A percentile compares a stretch with the other conserved stretches of the same genome.
Evolutionary conservation across 2,329 filamentous ascomycete genomes (phyloP).

Genomic region (Botryotinia globosa): DNA sequence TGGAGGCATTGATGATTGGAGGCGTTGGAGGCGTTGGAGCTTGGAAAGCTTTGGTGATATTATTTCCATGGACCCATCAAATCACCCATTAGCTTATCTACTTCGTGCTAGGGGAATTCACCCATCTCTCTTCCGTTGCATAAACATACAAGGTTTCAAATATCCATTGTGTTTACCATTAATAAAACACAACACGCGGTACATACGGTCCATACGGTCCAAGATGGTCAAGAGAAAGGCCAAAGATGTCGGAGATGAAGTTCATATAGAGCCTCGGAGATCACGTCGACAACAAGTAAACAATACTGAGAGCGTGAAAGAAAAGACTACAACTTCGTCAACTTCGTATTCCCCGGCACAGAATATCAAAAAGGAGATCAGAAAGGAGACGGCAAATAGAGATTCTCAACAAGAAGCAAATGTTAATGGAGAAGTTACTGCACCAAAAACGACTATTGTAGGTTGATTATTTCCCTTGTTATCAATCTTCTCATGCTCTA

Average conservation of each 20-base stretch:
- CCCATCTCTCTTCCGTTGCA: background rate
- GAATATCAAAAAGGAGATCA: slow-evolving; percentile 21
- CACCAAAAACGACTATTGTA: slow-evolving; percentile 2
- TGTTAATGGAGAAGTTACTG: background rate
- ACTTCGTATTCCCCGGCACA: slow-evolving; percentile 13
- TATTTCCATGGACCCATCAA: background rate
- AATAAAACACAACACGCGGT: background rate
- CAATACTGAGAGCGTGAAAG: slow-evolving; percentile 16
- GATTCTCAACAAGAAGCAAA: slow-evolving; percentile 8
- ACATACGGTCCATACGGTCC: background rate
- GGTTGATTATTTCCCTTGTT: background rate
- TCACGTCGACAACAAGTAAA: slow-evolving; percentile 30
- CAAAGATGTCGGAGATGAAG: slow-evolving; percentile 25
- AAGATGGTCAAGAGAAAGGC: slow-evolving; percentile 36
- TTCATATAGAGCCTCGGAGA: slow-evolving; percentile 27
- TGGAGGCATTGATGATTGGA: too few relatives aligned
- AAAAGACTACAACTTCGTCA: slow-evolving; percentile 19
- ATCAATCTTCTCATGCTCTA: background rate
- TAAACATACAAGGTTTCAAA: slow-evolving; percentile 2
- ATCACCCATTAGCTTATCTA: background rate
- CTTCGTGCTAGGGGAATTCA: background rate
- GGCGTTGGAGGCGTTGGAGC: background rate
- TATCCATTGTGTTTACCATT: background rate
- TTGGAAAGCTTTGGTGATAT: slow-evolving; percentile 3
- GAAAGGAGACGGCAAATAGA: slow-evolving; percentile 9